Evolutionary conservation across 2,329 filamentous ascomycete species (phyloP).

Genomic region (Bipolaris cookei): DNA sequence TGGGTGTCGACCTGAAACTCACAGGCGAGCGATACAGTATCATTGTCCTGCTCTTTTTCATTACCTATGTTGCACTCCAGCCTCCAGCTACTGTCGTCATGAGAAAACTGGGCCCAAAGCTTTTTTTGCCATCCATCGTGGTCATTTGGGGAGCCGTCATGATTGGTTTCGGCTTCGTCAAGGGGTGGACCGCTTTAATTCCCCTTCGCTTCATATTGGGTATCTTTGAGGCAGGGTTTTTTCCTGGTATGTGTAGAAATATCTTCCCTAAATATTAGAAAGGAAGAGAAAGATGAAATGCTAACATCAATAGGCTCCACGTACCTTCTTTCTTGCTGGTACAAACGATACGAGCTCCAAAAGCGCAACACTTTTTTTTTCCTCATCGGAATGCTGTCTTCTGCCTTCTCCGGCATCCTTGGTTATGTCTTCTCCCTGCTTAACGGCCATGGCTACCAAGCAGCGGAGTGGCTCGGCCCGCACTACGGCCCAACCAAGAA

Average conservation of each 20-base stretch:
- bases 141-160: slow-evolving; percentile 34
- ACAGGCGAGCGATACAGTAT: slow-evolving; percentile 34
- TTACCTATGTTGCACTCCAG: slow-evolving; percentile 34
- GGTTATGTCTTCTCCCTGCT: slow-evolving; percentile 52
- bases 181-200: slow-evolving; percentile 32
- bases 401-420: slow-evolving; percentile 35
- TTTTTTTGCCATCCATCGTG: slow-evolving; percentile 30
- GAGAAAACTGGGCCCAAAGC: slow-evolving; percentile 30
- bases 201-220: slow-evolving; percentile 32
- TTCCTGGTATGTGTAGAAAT: slow-evolving; percentile 23
- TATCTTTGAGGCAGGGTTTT: slow-evolving; percentile 39
- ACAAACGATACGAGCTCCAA: slow-evolving; percentile 62
- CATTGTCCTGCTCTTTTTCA: slow-evolving; percentile 34
- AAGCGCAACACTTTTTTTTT: slow-evolving; percentile 65
- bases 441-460: slow-evolving; percentile 53
- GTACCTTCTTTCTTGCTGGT: slow-evolving; percentile 66
- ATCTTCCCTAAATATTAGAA: no score
- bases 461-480: slow-evolving; percentile 32
- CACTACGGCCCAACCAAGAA: slow-evolving; percentile 43
- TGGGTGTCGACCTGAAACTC: slow-evolving; percentile 40
- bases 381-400: slow-evolving; percentile 35
- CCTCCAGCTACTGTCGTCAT: slow-evolving; percentile 33
- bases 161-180: slow-evolving; percentile 34
- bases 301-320: slow-evolving; percentile 31
- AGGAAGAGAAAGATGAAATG: not conserved